A percentile compares a stretch with the other conserved stretches of the same genome.
These are phyloP conservation scores for Eutypa lata DNA, from an alignment of 2,329 filamentous ascomycete genomes.

Conservation along the genomic window DNA sequence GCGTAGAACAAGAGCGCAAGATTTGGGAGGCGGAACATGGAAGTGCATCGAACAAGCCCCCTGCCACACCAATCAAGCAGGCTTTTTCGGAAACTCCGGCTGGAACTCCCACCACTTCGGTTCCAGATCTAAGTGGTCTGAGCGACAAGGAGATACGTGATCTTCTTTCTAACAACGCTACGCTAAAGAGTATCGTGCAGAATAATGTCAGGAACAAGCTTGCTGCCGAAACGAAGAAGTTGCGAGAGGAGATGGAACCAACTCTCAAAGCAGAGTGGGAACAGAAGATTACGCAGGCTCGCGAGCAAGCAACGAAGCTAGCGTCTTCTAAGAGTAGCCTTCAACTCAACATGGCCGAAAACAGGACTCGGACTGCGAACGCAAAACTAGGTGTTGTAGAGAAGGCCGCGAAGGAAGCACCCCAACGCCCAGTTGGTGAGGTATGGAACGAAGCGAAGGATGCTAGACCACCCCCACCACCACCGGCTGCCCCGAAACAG, in stretches of 20 bases:
- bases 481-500: constrained; percentile 20
- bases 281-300: constrained; percentile 49
- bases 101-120: constrained; percentile 27
- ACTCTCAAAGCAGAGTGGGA: constrained; percentile 47
- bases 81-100: constrained; percentile 34
- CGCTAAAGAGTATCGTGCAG: constrained; percentile 55
- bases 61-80: constrained; percentile 39
- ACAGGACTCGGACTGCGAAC: constrained; percentile 58
- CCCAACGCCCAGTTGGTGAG: constrained; percentile 76
- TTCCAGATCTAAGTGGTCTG: constrained; percentile 44
- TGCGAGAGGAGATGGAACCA: constrained; percentile 52
- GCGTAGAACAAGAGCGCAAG: constrained; percentile 28
- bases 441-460: constrained; percentile 81
- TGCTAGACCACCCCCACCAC: constrained; percentile 46
- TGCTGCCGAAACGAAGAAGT: constrained; percentile 59
- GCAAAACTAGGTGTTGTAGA: constrained; percentile 78
- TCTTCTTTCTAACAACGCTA: constrained; percentile 53
- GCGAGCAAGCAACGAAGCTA: constrained; percentile 66
- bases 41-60: constrained; percentile 14
- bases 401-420: constrained; percentile 80
- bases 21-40: constrained; percentile 25
- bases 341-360: constrained; percentile 77
- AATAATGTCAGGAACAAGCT: constrained; percentile 69
- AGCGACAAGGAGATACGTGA: constrained; percentile 55
- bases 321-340: constrained; percentile 71